Base-by-base conservation (phyloP, 352 stramenopile species). In the Globisporangium mamillatum region DNA sequence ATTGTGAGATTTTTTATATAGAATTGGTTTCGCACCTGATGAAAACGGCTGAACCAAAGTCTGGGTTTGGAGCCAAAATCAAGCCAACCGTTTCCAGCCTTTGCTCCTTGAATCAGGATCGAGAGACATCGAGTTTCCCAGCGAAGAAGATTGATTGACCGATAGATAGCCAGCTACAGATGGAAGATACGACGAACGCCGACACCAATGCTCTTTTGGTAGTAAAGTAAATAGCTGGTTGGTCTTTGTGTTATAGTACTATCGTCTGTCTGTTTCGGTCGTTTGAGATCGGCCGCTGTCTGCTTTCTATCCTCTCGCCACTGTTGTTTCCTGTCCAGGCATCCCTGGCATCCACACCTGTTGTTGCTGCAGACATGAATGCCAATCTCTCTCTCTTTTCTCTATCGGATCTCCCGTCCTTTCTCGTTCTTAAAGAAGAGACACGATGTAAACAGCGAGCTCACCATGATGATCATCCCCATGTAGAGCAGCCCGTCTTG, bases 401-500 rank as follows among this genome's bases (percentile, higher is more conserved):
- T 54, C 12, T 27, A 69, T 50, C n/a, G 71, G 48, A n/a, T 75
- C 36, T 48, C 76, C 52, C 74, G 59, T 1, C 52, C 41, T 18
- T 85, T 74, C 59, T 81, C 65, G 32, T 81, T 70, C 10, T 74
- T 69, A 46, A 91, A 77, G 34, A 67, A 70, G 32, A 89, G 69
- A 66, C 77, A 69, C 9, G 72, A 74, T 6, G 75, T 84, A 27
- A 84, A 75, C 44, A 90, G 32, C 3, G 82, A 75, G 60, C 78
- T 85, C 27, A 44, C 75, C 59, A 88, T 48, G 29, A 89, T 84
- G 73, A 93, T 82, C 68, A 78, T 69, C 25, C 80, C 80, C 59
- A 85, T 90, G 70, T 84, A 78, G 1, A 90, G 70, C 63, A 93
- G 64, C 5, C 71, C 76, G 1, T 81, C 70, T 5, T 81, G 79